phyloP scores from a whole-genome alignment of 2,329 filamentous ascomycete genomes.

The Tolypocladium ovalisporum region DNA sequence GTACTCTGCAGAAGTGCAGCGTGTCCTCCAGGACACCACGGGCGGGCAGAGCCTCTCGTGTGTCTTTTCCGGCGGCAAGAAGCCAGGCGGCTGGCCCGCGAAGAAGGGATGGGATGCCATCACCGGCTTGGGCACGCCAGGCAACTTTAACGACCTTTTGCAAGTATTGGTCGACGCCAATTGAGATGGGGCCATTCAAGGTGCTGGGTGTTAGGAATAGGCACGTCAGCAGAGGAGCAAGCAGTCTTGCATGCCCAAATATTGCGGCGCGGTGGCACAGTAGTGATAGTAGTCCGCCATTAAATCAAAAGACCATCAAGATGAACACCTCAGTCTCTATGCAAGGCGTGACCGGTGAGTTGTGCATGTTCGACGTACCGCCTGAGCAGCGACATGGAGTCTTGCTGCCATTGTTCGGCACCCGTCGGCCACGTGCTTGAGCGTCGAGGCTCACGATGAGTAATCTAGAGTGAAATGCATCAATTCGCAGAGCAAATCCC shows the following conservation, averaged over 20 bases:
- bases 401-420: not conserved
- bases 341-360: not conserved
- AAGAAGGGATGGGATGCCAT: conserved; percentile 34
- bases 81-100: conserved; percentile 32
- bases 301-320: not conserved
- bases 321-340: too few species aligned
- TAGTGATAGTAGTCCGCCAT: not conserved
- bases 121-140: conserved; percentile 37
- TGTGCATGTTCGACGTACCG: not conserved
- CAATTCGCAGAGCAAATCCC: not conserved
- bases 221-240: not conserved
- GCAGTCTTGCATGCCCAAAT: not conserved
- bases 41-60: conserved; percentile 30
- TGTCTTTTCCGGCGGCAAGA: conserved; percentile 18
- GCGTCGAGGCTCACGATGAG: too few species aligned
- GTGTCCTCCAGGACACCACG: conserved; percentile 29
- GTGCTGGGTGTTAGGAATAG: not conserved
- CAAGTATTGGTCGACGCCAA: conserved; percentile 17
- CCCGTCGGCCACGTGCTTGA: too few species aligned
- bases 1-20: conserved; percentile 27
- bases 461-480: too few species aligned
- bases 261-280: not conserved
- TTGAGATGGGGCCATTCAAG: not conserved
- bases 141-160: conserved; percentile 27
- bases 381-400: too few species aligned